Evolutionary conservation across 805 yeast genomes (phyloP).

Genomic region (Wickerhamomyces kurtzmanii): DNA sequence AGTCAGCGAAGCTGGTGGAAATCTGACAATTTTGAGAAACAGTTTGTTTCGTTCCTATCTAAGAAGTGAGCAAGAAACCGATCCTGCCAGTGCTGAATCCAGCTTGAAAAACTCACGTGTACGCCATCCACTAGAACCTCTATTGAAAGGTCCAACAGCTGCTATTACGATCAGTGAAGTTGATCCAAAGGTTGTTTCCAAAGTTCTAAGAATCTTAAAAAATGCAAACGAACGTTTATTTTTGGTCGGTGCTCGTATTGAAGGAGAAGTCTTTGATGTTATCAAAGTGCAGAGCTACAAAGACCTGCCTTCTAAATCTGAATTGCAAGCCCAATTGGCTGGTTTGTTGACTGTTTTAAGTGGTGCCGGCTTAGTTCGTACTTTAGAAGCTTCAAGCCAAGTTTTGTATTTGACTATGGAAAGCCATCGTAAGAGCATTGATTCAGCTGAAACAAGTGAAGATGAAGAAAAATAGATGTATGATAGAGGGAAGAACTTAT

Average conservation of each 20-base stretch:
- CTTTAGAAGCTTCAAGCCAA: conserved; percentile 63
- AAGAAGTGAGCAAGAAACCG: conserved; percentile 54
- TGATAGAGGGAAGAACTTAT: too few species aligned
- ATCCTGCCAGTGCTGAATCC: conserved; percentile 63
- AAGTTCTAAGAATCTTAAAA: conserved; percentile 51
- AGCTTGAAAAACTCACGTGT: conserved; percentile 27
- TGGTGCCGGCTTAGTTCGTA: conserved; percentile 82
- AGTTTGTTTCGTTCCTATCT: conserved; percentile 67
- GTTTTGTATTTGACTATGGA: conserved; percentile 68
- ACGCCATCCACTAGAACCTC: conserved; percentile 58
- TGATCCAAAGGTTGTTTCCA: conserved; percentile 60
- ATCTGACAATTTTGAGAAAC: conserved; percentile 58
- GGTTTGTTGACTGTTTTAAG: conserved; percentile 78
- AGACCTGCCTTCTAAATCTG: conserved; percentile 60
- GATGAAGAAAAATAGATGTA: too few species aligned
- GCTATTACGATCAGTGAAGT: conserved; percentile 56
- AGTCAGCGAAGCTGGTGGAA: conserved; percentile 57
- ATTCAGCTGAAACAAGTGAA: conserved; percentile 9
- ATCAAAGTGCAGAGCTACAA: conserved; percentile 53
- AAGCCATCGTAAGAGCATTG: conserved; percentile 39
- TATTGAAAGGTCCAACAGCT: conserved; percentile 83
- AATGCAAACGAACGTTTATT: conserved; percentile 64
- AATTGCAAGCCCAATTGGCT: conserved; percentile 71
- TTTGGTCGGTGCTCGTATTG: conserved; percentile 80
- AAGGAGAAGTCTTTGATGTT: conserved; percentile 42